Evolutionary conservation across 1,284 basidiomycete genomes (phyloP), one percentile per base, ranked within the genome.

Genomic region (Sporisorium sorghi): DNA sequence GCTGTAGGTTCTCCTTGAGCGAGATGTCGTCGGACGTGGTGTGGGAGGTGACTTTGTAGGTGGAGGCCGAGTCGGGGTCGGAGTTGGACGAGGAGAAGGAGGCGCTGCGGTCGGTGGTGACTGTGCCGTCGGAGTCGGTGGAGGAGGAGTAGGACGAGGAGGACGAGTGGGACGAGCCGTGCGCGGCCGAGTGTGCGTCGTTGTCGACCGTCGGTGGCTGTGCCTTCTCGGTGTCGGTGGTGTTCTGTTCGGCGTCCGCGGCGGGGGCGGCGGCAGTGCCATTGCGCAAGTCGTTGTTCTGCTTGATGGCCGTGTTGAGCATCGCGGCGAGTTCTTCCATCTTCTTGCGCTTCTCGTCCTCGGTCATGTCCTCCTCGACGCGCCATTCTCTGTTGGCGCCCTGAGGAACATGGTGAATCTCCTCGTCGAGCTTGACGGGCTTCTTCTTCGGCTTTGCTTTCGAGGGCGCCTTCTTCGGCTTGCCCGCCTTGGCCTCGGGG

Each of bases 1-100:
- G 56, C 26, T 75, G 68, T 15, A 80, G 68, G 43, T 70, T 64
- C 42, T 71, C 69, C 21, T 76, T 70, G 39, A 80, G 73, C n/a
- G 73, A 68, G 15, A 51, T 30, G 19, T 49, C 26, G 24, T 58
- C 59, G 17, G 32, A 26, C 17, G 44, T n/a, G 14, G 51, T 30
- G 52, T 58, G 54, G 21, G 66, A 65, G 19, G 53, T 44, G 47
- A 69, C 50, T 28, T 64, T 69, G 66, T 73, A 73, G 0, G 61
- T 55, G 10, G 69, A 62, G 3, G 37, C 67, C 2, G 44, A 42
- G 32, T 51, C 50, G n/a, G 66, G 39, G 14, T 51, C 19, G 39
- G 59, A 54, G 30, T 49, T 54, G 10, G 64, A 70, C 4, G 65
- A 43, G 9, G 63, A 61, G 66, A 65, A 68, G 21, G 72, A 72